Conservation (phyloP, 108 stramenopile species). For the Chaetoceros tenuissimus region DNA sequence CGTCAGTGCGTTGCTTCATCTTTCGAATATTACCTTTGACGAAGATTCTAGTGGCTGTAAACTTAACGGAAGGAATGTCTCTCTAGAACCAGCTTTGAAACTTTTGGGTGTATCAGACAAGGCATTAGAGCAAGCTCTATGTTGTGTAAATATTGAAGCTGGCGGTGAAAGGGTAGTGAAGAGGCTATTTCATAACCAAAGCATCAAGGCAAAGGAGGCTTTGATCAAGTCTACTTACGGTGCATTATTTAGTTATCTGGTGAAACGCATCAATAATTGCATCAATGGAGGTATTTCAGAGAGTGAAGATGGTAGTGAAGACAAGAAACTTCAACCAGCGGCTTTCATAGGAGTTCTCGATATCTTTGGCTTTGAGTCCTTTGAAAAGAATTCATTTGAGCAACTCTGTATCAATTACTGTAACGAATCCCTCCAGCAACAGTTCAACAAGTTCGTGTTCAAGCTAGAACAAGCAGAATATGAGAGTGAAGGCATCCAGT, state of each 20-base stretch:
- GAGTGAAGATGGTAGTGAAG: slow-evolving; percentile 3
- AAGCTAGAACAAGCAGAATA: slow-evolving; percentile 82
- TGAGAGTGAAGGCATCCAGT: slow-evolving; percentile 70
- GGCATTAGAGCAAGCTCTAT: slow-evolving; percentile 56
- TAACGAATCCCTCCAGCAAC: slow-evolving; percentile 90
- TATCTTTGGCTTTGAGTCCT: slow-evolving; percentile 99
- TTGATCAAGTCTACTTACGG: slow-evolving; percentile 90
- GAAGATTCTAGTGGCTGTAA: slow-evolving; percentile 25
- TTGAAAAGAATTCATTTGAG: slow-evolving; percentile 85
- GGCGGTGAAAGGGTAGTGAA: slow-evolving; percentile 64
- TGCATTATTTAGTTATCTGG: slow-evolving; percentile 80
- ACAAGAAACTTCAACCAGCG: slow-evolving; percentile 5
- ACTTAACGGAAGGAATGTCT: slow-evolving; percentile 31
- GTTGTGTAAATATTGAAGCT: slow-evolving; percentile 67
- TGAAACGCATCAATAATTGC: slow-evolving; percentile 79
- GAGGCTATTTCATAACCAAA: slow-evolving; percentile 49
- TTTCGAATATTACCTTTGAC: slow-evolving; percentile 54
- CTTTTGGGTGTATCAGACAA: slow-evolving; percentile 58
- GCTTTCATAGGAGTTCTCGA: slow-evolving; percentile 93
- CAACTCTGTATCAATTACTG: slow-evolving; percentile 97
- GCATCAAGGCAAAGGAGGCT: slow-evolving; percentile 76
- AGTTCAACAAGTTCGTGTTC: slow-evolving; percentile 88
- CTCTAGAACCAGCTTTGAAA: slow-evolving; percentile 34
- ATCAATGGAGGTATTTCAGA: slow-evolving; percentile 23
- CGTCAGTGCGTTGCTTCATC: slow-evolving; percentile 51